phyloP scores from a whole-genome alignment of 1,139 yeast genomes.

The Taphrina betulina region DNA sequence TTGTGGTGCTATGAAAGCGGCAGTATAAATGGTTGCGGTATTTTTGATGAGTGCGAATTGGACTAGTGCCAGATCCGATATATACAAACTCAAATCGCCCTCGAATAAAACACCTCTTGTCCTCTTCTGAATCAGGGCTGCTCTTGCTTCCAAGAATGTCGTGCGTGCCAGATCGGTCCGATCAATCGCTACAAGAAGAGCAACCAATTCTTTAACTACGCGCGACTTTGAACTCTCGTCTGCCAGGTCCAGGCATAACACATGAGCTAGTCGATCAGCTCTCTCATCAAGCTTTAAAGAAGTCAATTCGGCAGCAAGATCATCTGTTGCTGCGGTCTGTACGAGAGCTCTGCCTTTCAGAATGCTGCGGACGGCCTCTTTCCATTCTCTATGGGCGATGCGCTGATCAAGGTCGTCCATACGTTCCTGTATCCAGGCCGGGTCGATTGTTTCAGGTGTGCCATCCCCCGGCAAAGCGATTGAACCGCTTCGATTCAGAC shows the following conservation, averaged over 20 bases:
- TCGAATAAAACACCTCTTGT: constrained; percentile 52
- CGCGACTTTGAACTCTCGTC: constrained; percentile 41
- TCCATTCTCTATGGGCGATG: constrained; percentile 61
- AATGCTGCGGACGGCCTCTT: constrained; percentile 56
- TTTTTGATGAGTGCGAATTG: constrained; percentile 56
- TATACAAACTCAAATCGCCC: constrained; percentile 57
- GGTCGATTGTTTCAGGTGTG: constrained; percentile 41
- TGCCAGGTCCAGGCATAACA: constrained; percentile 43
- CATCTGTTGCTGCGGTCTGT: constrained; percentile 44
- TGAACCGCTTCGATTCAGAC: constrained; percentile 48
- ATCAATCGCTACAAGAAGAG: constrained; percentile 49
- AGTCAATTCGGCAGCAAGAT: constrained; percentile 32
- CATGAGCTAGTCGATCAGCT: constrained; percentile 40
- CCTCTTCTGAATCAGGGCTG: constrained; percentile 45
- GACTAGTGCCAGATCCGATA: constrained; percentile 60
- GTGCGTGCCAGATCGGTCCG: constrained; percentile 52
- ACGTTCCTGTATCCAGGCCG: constrained; percentile 47
- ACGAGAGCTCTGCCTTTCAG: constrained; percentile 40
- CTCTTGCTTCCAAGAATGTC: constrained; percentile 51
- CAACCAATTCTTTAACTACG: constrained; percentile 44
- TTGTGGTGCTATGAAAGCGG: constrained; percentile 15
- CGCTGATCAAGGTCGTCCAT: constrained; percentile 67
- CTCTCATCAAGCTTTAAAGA: constrained; percentile 42
- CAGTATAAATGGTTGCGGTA: constrained; percentile 47
- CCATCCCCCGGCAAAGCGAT: constrained; percentile 47